A percentile compares a stretch with the other conserved stretches of the same genome.
phyloP scores from a whole-genome alignment of 1,139 yeast genomes.

The Zhuliangozyma parablackwelliae region DNA sequence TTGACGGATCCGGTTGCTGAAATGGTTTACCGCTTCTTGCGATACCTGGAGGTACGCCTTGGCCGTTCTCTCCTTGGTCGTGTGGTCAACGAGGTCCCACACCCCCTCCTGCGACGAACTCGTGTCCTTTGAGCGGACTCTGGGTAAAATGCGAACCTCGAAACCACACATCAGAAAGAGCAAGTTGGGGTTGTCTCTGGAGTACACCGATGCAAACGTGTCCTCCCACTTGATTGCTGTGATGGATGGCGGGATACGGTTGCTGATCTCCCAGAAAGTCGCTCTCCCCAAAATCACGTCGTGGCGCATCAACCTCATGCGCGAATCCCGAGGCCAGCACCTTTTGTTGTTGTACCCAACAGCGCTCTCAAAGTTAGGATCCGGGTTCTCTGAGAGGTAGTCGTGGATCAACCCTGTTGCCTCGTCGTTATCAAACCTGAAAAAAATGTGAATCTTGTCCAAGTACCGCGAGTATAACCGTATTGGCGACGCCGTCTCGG shows the following conservation, averaged over 20 bases:
- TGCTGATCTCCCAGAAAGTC: slow-evolving; percentile 82
- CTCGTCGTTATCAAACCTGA: slow-evolving; percentile 70
- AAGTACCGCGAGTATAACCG: slow-evolving; percentile 77
- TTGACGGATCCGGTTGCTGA: slow-evolving; percentile 82
- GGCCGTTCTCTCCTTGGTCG: slow-evolving; percentile 82
- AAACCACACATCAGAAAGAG: slow-evolving; percentile 92
- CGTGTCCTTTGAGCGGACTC: slow-evolving; percentile 48
- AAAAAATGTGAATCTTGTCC: slow-evolving; percentile 76
- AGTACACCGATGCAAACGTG: slow-evolving; percentile 81
- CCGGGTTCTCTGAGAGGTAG: slow-evolving; percentile 79
- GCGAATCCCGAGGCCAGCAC: slow-evolving; percentile 92
- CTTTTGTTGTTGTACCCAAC: slow-evolving; percentile 83
- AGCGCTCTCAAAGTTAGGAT: slow-evolving; percentile 84
- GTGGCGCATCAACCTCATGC: slow-evolving; percentile 87
- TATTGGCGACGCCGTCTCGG: slow-evolving; percentile 68
- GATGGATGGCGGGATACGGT: slow-evolving; percentile 73
- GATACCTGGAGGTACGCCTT: slow-evolving; percentile 84
- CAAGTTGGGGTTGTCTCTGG: slow-evolving; percentile 83
- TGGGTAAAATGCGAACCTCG: slow-evolving; percentile 86
- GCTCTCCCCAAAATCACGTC: slow-evolving; percentile 94
- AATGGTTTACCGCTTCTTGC: slow-evolving; percentile 70
- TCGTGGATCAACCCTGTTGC: slow-evolving; percentile 73
- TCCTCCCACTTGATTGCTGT: slow-evolving; percentile 78
- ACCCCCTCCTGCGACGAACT: slow-evolving; percentile 66
- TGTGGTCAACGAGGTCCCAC: slow-evolving; percentile 79